phyloP scores from a whole-genome alignment of 805 yeast species.

The Pichia nakasei region DNA sequence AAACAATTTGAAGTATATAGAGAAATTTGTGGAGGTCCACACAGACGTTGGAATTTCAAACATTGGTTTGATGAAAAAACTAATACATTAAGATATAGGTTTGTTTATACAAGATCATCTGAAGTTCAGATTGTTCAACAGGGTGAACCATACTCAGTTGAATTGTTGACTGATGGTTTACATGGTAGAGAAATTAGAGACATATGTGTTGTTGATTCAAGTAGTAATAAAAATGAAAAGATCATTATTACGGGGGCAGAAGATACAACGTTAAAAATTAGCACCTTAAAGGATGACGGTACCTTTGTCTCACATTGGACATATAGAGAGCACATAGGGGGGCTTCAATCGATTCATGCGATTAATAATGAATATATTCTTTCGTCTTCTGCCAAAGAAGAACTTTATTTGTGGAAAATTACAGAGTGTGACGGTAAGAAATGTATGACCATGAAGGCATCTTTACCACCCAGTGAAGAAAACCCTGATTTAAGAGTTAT shows the following conservation, averaged over 20 bases:
- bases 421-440: conserved; percentile 18
- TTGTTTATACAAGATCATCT: conserved; percentile 54
- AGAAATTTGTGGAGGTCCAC: conserved; percentile 85
- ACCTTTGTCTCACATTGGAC: conserved; percentile 43
- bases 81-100: conserved; percentile 28
- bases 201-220: conserved; percentile 39
- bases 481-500: conserved; percentile 83
- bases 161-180: conserved; percentile 48
- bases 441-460: conserved; percentile 39
- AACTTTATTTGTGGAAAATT: conserved; percentile 69
- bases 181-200: conserved; percentile 92
- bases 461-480: conserved; percentile 43
- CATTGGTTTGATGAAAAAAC: conserved; percentile 12
- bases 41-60: conserved; percentile 69
- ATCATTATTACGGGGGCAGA: conserved; percentile 76
- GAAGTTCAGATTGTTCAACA: conserved; percentile 33
- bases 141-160: conserved; percentile 14
- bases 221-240: conserved; percentile 21
- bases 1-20: conserved; percentile 59
- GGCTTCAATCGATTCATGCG: conserved; percentile 67
- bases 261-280: conserved; percentile 71
- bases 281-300: conserved; percentile 35
- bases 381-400: conserved; percentile 79
- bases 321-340: conserved; percentile 78
- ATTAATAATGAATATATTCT: conserved; percentile 41